Evolutionary conservation across 148 eudicot species (phyloP), one percentile per base, ranked within the genome.

Genomic region (Gaultheria prostrata): DNA sequence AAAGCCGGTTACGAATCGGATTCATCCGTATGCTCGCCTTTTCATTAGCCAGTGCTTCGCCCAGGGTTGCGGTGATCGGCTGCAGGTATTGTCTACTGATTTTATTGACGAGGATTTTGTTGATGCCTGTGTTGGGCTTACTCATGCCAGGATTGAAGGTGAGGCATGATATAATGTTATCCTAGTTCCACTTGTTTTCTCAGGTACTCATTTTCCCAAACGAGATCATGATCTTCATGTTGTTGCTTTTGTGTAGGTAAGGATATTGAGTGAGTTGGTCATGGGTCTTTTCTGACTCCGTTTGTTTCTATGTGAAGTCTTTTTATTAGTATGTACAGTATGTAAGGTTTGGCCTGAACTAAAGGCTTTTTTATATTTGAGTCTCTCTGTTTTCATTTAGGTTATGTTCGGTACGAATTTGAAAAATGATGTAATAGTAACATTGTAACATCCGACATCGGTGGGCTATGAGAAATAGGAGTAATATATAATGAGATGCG

Each of bases 41-140:
- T 97, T 97, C 54, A 90, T 97, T 48, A 84, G 88, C 8, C 93
- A 93, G 83, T 94, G 99, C 59, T 80, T 88, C 39, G 63, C 87
- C 1, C 75, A 80, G 73, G 93, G 93, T 0, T 86, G 86, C 46
- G 93, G 83, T 56, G 97, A 94, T 76, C 84, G 92, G 51, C 77
- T 97, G 87, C 99, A 97, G 93, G 84, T 97, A 33, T 86, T 92
- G 24, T 93, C 99, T 6, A 92, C 93, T 0, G 99, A 97, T 89
- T 93, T 97, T 76, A 97, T 97, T 1, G 95, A 92, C 50, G 92
- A 65, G 32, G 98, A 94, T 83, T 93, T 97, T 83, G 98, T 94
- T 26, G 96, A 97, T 88, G 95, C 98, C 46, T 97, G 99, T 78
- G 95, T 87, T 70, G 94, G 93, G 3, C 84, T 97, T 24, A 97